phyloP scores from a whole-genome alignment of 2,329 filamentous ascomycete genomes.

The Fusarium duplospermum region DNA sequence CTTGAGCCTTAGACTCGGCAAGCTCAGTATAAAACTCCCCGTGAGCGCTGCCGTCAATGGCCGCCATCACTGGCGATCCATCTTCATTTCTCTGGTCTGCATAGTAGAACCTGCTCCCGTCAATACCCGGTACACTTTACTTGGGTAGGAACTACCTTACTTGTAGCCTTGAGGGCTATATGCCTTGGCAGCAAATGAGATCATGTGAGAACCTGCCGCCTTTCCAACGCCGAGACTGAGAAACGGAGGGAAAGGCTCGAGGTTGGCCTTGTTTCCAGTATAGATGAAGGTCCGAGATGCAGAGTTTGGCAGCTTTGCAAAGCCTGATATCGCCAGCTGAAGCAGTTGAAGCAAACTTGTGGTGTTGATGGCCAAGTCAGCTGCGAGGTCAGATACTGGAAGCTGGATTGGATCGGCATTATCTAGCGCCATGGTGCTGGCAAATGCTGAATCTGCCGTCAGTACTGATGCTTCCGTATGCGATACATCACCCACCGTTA shows the following conservation, averaged over 20 bases:
- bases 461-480: neutral
- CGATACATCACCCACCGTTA: neutral
- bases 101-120: constrained; percentile 19
- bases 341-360: neutral
- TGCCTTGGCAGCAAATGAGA: neutral
- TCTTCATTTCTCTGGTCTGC: constrained; percentile 17
- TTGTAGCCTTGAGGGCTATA: neutral
- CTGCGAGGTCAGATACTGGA: neutral
- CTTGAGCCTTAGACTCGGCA: neutral
- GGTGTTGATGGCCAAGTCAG: neutral
- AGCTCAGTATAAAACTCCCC: constrained; percentile 15
- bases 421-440: neutral
- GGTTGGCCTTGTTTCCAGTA: neutral
- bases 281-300: neutral
- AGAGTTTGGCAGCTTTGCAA: neutral
- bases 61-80: constrained; percentile 11
- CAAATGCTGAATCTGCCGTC: neutral
- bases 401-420: neutral
- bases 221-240: neutral
- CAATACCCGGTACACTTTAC: neutral
- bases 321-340: neutral
- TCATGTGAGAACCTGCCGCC: neutral
- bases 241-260: neutral
- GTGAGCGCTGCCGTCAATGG: neutral
- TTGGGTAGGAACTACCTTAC: accelerated